Base-by-base conservation (phyloP, 1,139 yeast genomes). In the Suhomyces guaymorum region DNA sequence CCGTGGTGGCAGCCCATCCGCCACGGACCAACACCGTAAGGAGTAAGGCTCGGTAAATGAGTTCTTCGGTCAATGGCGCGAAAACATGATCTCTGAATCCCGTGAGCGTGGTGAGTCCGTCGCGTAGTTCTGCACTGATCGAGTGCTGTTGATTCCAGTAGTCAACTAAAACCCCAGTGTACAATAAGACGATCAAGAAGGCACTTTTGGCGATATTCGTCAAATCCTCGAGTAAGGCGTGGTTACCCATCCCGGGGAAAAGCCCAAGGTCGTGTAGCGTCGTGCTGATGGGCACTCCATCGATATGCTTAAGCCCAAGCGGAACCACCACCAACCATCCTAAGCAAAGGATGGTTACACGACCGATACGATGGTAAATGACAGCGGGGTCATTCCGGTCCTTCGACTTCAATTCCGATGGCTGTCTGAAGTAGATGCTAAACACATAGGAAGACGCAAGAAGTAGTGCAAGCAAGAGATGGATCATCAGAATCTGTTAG, bases 31-130 rank as follows among this genome's bases (percentile, higher is more conserved):
- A 62, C 6, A 73, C 55, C 7, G 73, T 67, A 15, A 82, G 47
- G 2, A 84, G 61, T 30, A 83, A 63, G 0, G 87, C 73, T 4
- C 97, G 71, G 56, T 83, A 92, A 7, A 88, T 76, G 21, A 89
- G 48, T 54, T 92, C 99, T 55, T 92, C 99, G 0, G 96, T 82
- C 1, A 86, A 38, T 1, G 98, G 98, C 0, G 95, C 97, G 43
- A 86, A 70, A 0, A 87, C 39, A 41, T 77, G 75, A 54, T 86
- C 83, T 41, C 96, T 63, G 27, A 82, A 34, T 2, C 86, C 85
- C 45, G 67, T 63, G 2, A 78, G 51, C 15, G 67, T 64, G 11
- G 38, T 22, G 19, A 74, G 50, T 32, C 60, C 59, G 3, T 42
- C 44, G 17, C 19, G 12, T 48, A 46, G 27, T 52, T 62, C 50